A percentile compares a stretch with the other conserved stretches of the same genome.
These are phyloP conservation scores for Raphidocelis subcapitata DNA, from an alignment of 139 green algal genomes.

Conservation along the genomic window DNA sequence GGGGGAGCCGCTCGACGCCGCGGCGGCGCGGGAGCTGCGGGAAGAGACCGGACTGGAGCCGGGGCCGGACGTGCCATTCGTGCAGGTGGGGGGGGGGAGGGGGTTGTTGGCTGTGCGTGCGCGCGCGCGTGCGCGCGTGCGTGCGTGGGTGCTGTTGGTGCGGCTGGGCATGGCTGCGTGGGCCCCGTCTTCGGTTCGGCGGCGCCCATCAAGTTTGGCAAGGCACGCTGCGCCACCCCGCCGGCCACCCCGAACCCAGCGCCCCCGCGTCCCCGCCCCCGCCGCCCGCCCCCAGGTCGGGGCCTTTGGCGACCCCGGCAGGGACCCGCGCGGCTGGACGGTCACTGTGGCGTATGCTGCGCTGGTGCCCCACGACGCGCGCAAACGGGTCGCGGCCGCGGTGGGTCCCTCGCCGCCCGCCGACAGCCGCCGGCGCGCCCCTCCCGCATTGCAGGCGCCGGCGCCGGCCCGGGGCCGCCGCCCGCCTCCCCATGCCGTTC, in stretches of 20 bases:
- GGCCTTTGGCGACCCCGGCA: slow-evolving; percentile 79
- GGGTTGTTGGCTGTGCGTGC: not conserved
- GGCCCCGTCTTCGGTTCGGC: too few relatives aligned
- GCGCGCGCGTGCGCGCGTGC: too few relatives aligned
- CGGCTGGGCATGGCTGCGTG: not conserved
- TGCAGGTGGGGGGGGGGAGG: slow-evolving; percentile 37
- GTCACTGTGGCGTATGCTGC: slow-evolving; percentile 81
- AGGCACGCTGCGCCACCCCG: not conserved
- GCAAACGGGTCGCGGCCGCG: slow-evolving; percentile 67
- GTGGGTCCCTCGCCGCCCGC: slow-evolving; percentile 29
- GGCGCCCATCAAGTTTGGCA: not conserved
- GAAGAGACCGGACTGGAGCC: slow-evolving; percentile 84
- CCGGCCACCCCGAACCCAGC: not conserved
- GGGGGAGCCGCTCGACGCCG: slow-evolving; percentile 64
- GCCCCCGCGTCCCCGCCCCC: not conserved
- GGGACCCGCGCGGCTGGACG: slow-evolving; percentile 84
- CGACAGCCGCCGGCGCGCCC: too few relatives aligned
- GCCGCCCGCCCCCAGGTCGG: slow-evolving; percentile 54
- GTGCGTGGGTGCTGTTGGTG: not conserved
- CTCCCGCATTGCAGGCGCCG: too few relatives aligned
- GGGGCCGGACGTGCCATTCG: slow-evolving; percentile 26
- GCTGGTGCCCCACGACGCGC: slow-evolving; percentile 55
- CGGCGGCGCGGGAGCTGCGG: slow-evolving; percentile 79
- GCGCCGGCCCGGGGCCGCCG: too few relatives aligned
- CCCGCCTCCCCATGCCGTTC: too few relatives aligned